Conservation (phyloP, 495 filamentous ascomycete genomes). For the Stereocaulon alpinum region DNA sequence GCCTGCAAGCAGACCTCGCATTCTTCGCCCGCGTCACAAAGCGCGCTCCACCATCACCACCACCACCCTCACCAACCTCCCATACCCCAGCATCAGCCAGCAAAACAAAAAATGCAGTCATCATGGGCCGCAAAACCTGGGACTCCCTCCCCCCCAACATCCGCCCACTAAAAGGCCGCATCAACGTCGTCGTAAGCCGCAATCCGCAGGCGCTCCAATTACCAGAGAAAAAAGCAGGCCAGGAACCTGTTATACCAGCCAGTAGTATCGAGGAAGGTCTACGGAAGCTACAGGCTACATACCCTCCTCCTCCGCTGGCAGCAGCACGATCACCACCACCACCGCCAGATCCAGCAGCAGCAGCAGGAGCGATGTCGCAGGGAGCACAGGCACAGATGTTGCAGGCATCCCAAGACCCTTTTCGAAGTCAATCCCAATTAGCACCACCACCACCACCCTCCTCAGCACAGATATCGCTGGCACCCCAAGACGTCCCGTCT, state of each 20-base stretch:
- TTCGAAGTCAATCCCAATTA: no score
- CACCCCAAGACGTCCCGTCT: background rate
- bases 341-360: constrained; percentile 19
- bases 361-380: no score
- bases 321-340: no score
- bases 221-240: constrained; percentile 20
- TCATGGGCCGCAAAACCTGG: constrained; percentile 98
- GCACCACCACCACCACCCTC: no score
- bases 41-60: constrained; percentile 32
- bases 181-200: constrained; percentile 70
- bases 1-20: constrained; percentile 77
- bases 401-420: no score
- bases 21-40: constrained; percentile 91
- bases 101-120: constrained; percentile 55
- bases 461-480: no score
- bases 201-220: constrained; percentile 24
- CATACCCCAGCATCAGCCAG: background rate
- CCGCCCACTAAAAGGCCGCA: constrained; percentile 65
- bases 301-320: background rate
- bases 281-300: constrained; percentile 25
- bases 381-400: no score
- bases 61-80: constrained; percentile 6
- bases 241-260: constrained; percentile 19
- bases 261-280: constrained; percentile 50
- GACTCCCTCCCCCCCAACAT: constrained; percentile 67